phyloP scores from a whole-genome alignment of 257 asterid species.

The Lycium ferocissimum region DNA sequence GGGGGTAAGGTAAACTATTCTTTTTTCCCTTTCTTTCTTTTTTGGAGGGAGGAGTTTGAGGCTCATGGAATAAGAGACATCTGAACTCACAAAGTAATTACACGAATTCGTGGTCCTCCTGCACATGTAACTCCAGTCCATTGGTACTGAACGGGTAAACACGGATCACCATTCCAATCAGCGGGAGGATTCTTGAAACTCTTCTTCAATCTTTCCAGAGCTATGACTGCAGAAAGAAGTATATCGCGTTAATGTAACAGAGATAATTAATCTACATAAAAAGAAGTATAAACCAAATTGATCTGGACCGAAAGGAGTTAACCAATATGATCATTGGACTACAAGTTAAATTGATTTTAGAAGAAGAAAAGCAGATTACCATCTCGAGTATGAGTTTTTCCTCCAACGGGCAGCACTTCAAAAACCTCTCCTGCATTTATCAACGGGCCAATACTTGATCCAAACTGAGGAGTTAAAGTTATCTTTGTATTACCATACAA shows the following conservation, averaged over 20 bases:
- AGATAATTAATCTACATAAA: conserved; percentile 15
- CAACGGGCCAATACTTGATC: conserved; percentile 78
- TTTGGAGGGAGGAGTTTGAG: background rate
- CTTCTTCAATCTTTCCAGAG: conserved; percentile 61
- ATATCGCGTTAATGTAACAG: background rate
- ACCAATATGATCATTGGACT: background rate
- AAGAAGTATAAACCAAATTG: background rate
- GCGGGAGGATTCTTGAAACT: conserved; percentile 76
- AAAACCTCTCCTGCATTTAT: conserved; percentile 93
- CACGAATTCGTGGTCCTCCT: conserved; percentile 67
- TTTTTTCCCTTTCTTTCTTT: background rate
- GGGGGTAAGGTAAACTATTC: background rate
- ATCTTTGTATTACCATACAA: conserved; percentile 76
- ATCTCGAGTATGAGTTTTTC: conserved; percentile 82
- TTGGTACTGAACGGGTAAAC: conserved; percentile 73
- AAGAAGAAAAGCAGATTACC: conserved; percentile 48
- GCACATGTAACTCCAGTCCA: conserved; percentile 97
- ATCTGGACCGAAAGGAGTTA: background rate
- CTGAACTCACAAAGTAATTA: conserved; percentile 73
- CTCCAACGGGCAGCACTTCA: conserved; percentile 63
- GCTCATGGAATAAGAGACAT: conserved; percentile 7
- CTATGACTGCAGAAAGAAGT: conserved; percentile 63
- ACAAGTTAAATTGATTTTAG: background rate
- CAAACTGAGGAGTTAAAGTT: conserved; percentile 65
- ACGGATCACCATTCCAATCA: conserved; percentile 98